phyloP scores from a whole-genome alignment of 805 yeast species.

The Zygoascus biomembranicola region DNA sequence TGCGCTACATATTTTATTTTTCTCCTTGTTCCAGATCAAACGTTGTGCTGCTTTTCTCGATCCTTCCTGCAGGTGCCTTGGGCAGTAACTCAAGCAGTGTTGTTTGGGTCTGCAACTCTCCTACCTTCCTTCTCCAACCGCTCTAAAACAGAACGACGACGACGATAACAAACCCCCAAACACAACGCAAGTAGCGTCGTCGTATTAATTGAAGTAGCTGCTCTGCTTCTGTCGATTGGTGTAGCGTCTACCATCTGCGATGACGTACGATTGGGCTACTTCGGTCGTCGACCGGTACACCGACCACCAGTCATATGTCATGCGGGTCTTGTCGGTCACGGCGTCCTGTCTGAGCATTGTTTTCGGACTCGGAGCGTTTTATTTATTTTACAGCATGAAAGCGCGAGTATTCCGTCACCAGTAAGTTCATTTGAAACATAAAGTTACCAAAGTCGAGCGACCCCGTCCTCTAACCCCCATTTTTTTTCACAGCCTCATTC shows the following conservation, averaged over 20 bases:
- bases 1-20: too few species aligned
- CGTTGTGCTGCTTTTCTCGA: too few species aligned
- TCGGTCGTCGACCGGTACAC: slow-evolving; percentile 12
- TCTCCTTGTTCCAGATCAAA: too few species aligned
- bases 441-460: not conserved
- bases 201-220: too few species aligned
- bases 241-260: not conserved
- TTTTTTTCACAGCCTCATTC: slow-evolving; percentile 35
- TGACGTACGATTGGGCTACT: slow-evolving; percentile 7
- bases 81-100: too few species aligned
- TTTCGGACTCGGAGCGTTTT: slow-evolving; percentile 53
- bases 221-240: too few species aligned
- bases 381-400: slow-evolving; percentile 34
- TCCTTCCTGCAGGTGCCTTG: too few species aligned
- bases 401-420: slow-evolving; percentile 25
- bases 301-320: slow-evolving; percentile 13
- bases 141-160: too few species aligned
- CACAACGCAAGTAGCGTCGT: too few species aligned
- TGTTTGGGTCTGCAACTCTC: too few species aligned
- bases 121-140: too few species aligned
- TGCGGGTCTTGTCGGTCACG: slow-evolving; percentile 39
- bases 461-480: not conserved
- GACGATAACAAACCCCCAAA: too few species aligned
- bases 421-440: not conserved
- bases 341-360: slow-evolving; percentile 43